Evolutionary conservation across 108 stramenopile genomes (phyloP).

Genomic region (Skeletonema potamos): DNA sequence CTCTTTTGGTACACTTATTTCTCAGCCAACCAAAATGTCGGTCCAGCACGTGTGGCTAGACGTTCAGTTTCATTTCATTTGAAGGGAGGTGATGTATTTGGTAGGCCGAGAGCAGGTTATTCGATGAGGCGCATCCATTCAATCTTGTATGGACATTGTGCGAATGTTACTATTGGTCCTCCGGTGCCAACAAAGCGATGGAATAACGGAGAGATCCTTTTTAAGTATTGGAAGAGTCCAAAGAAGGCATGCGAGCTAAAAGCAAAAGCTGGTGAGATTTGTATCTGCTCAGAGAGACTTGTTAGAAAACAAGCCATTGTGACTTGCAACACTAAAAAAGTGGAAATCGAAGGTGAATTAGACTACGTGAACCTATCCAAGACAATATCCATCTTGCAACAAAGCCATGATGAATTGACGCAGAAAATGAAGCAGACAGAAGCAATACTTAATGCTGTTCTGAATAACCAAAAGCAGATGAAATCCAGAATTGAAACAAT

Average conservation of each 20-base stretch:
- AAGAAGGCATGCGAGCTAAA: background rate
- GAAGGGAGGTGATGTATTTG: background rate
- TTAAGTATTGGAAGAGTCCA: background rate
- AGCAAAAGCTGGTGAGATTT: background rate
- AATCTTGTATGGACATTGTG: slow-evolving; percentile 30
- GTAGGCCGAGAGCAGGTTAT: background rate
- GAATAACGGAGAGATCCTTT: background rate
- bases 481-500: too few species aligned
- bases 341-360: too few species aligned
- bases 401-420: too few species aligned
- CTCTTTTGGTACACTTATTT: background rate
- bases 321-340: too few species aligned
- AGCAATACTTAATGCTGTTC: too few species aligned
- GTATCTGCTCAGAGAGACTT: background rate
- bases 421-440: too few species aligned
- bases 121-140: slow-evolving; percentile 35
- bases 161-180: slow-evolving; percentile 1
- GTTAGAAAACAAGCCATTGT: too few species aligned
- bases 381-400: too few species aligned
- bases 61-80: slow-evolving; percentile 1
- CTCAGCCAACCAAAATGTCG: background rate
- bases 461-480: too few species aligned
- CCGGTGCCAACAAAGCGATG: background rate
- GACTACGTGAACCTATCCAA: too few species aligned
- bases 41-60: background rate